Evolutionary conservation across 192 early-diverging fungal species (phyloP), one percentile per base, ranked within the genome.

Genomic region (Spinellus fusiger): DNA sequence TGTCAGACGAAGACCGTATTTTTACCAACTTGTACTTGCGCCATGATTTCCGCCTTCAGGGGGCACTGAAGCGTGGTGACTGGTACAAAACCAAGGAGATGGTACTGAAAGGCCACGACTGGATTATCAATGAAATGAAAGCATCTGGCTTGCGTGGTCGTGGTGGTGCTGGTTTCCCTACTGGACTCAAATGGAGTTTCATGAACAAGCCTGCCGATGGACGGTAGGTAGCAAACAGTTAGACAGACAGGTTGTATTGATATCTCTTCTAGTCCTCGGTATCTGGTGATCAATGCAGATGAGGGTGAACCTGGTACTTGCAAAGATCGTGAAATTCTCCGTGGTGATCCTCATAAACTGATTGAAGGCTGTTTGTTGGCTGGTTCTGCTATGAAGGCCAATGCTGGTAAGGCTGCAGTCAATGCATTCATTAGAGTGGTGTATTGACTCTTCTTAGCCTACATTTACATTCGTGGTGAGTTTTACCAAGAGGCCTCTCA

Each of bases 1-100:
- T 96, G 54, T 86, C 79, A 60, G 96, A 97, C 78, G 75, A 90
- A 68, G 96, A 98, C 76, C 90, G 96, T 56, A 97, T 98, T 68
- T 98, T 95, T 77, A 98, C 96, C 66, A 98, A 98, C 77, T 73
- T 98, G 38, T 98, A 98, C 68, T 87, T 86, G 9, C 83, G 84
- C 67, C 94, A 97, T 73, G 94, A 98, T 73, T 98, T 80, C 66
- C 70, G 83, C 22, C 83, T 98, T 34, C 78, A 89, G 53, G 95
- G 93, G 9, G 95, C 96, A 15, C 56, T 89, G 70, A 92, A 94
- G 82, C 90, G 95, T 56, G 95, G 96, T 54, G 94, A 98, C 79
- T 98, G 95, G 95, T 86, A 95, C 85, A 95, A 95, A 81, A 98
- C 96, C 51, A 98, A 98, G 83, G 95, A 98, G 72, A 87, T 98